Base-by-base conservation (phyloP, 2,329 filamentous ascomycete species). In the Helicocarpus griseus region DNA sequence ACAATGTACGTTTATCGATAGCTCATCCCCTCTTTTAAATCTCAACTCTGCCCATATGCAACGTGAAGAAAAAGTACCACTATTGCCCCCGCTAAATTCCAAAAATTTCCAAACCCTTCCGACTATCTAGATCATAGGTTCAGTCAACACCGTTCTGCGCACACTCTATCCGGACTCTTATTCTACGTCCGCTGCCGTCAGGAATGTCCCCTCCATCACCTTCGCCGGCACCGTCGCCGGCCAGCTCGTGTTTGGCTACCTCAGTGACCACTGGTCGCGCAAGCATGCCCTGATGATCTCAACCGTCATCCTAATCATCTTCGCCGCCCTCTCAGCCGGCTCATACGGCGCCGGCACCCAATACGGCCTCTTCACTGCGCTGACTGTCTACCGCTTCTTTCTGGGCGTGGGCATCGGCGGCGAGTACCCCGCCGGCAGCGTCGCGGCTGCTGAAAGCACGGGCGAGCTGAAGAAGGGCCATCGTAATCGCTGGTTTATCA, bases 401-500 rank as follows among this genome's bases (percentile, higher is more conserved):
- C 75, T 87, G 38, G 79, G 85, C 22, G 81, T 88, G 55, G 86
- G 87, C n/a, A 91, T 94, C 48, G 88, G 77, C 14, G 86, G 69
- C 77, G 74, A 69, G 67, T 68, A 69, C 52, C 71, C 71, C 28
- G 68, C 69, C 1, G 90, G 90, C 3, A 87, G 82, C 53, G 90
- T 96, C 0, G 87, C 85, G 1, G 86, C 82, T 49, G 87, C 89
- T 2, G 90, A 96, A 69, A 85, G 85, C 4, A 90, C 85, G 0
- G 87, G 87, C 21, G 88, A 94, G 64, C 74, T 96, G 53, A 88
- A 89, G 66, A 68, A 71, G 14, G 90, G 90, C 9, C 85, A 85
- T 14, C 77, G 90, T n/a, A 91, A 96, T 64, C 77, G 86, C 36
- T 95, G 89, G 88, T 96, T 90, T 64, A 87, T 91, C 60, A 76